Conservation (phyloP, 1,284 basidiomycete genomes). For the Neotropicomus parvogracilis region DNA sequence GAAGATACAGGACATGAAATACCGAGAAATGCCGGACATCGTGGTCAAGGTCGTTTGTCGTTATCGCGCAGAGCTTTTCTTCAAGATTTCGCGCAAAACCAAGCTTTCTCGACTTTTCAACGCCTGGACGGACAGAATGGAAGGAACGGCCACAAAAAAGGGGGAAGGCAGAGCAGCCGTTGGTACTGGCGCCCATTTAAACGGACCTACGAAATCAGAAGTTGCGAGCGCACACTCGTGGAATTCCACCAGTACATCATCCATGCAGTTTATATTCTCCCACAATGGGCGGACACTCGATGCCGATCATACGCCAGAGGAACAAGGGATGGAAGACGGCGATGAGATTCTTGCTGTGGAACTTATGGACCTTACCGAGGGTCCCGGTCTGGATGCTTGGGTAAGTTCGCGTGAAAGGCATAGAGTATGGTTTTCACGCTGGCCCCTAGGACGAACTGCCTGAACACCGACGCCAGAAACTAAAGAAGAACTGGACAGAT, state of each 20-base stretch:
- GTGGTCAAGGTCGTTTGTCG: constrained; percentile 81
- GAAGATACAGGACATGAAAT: constrained; percentile 70
- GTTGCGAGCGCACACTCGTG: constrained; percentile 37
- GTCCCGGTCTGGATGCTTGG: constrained; percentile 55
- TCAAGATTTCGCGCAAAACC: constrained; percentile 84
- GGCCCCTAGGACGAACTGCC: constrained; percentile 55
- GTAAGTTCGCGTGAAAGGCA: constrained; percentile 39
- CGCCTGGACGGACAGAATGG: constrained; percentile 86
- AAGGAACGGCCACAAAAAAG: constrained; percentile 45
- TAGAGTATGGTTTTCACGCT: constrained; percentile 1
- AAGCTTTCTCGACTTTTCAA: constrained; percentile 75
- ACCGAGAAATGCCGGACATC: constrained; percentile 75
- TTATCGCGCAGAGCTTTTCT: constrained; percentile 82
- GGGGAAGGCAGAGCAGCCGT: constrained; percentile 31
- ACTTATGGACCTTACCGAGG: constrained; percentile 79
- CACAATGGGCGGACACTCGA: constrained; percentile 72
- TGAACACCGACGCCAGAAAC: constrained; percentile 57
- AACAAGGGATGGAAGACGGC: constrained; percentile 76
- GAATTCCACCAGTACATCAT: constrained; percentile 30
- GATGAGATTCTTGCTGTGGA: constrained; percentile 84
- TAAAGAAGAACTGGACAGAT: constrained; percentile 75
- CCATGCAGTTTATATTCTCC: constrained; percentile 76
- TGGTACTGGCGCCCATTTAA: constrained; percentile 35
- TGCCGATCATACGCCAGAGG: constrained; percentile 76
- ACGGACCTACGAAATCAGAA: constrained; percentile 48